Evolutionary conservation across 495 filamentous ascomycete genomes (phyloP), one percentile per base, ranked within the genome.

Genomic region (Aspergillus funiculosus): DNA sequence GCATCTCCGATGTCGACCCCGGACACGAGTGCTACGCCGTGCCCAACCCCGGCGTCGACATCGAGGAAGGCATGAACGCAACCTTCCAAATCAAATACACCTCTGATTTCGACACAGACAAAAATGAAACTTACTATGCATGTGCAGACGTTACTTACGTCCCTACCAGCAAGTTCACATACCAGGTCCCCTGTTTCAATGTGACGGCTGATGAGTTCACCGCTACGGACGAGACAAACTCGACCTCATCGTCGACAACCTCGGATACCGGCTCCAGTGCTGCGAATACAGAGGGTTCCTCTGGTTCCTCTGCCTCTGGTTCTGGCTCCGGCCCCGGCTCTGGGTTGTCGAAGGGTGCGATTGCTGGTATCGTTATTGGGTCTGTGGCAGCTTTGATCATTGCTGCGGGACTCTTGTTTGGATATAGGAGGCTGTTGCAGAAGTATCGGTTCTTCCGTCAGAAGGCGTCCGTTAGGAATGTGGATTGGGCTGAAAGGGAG

Each of bases 1-100:
- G 43, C 8, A 56, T 62, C 38, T 44, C 53, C 4, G 69, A 68
- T 9, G 53, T 72, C 19, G 57, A 61, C 1, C 68, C 69, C 13
- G 73, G 71, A 11, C 74, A 78, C 45, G 64, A 73, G 47, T 78
- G 74, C 50, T 76, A 78, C 54, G 62, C 67, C 19, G 54, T 76
- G 4, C 64, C 67, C 13, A 59, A 63, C 17, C 53, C 69, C 24
- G 60, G 70, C 2, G 45, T 48, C 9, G 59, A 54, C 24, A 58
- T 69, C 6, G 39, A 52, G 4, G 60, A 62, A 0, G 74, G 73
- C 22, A 56, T 57, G 21, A 75, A 76, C 24, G 74, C 74, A 0
- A 78, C 75, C 8, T 72, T 77, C 42, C 73, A 77, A 43, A 52
- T 78, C 24, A 63, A 68, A 27, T 77, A 77, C 51, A 64, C 62